Evolutionary conservation across 306 rosid genomes (phyloP).

Genomic region (Fagus sylvatica): DNA sequence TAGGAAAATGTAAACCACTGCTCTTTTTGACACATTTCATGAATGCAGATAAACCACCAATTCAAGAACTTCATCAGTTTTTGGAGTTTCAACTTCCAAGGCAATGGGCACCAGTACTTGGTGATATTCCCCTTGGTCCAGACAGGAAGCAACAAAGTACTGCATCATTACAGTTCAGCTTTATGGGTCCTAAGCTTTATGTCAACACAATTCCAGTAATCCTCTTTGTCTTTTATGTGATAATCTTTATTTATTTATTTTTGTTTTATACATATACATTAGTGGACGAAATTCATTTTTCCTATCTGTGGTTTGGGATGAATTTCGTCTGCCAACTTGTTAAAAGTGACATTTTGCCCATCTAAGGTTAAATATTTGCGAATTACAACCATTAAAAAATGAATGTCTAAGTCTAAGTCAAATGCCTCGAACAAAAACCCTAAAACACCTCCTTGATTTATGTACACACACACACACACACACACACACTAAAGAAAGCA

Average conservation of each 20-base stretch:
- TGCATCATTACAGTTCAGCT: constrained; percentile 79
- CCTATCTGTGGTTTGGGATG: too few species aligned
- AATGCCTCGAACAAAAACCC: too few species aligned
- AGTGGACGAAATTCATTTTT: too few species aligned
- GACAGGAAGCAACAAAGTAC: constrained; percentile 54
- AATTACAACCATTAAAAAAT: too few species aligned
- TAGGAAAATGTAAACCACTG: constrained; percentile 6
- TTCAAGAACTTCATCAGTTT: constrained; percentile 73
- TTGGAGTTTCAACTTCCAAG: constrained; percentile 83
- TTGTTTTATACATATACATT: not conserved
- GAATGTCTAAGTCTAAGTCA: too few species aligned
- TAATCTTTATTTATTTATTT: not conserved
- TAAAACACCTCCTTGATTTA: too few species aligned
- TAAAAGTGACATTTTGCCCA: too few species aligned
- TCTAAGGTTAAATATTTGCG: too few species aligned
- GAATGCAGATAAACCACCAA: constrained; percentile 65
- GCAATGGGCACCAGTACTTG: constrained; percentile 87
- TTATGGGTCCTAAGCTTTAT: constrained; percentile 90
- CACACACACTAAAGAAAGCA: too few species aligned
- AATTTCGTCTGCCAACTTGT: too few species aligned
- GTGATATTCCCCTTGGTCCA: constrained; percentile 86
- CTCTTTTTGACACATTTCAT: constrained; percentile 9
- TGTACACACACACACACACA: too few species aligned
- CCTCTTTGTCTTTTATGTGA: constrained; percentile 18
- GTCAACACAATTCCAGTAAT: constrained; percentile 71